Evolutionary conservation across 208 protist genomes (phyloP).

Genomic region (Trypanosoma lewisi): DNA sequence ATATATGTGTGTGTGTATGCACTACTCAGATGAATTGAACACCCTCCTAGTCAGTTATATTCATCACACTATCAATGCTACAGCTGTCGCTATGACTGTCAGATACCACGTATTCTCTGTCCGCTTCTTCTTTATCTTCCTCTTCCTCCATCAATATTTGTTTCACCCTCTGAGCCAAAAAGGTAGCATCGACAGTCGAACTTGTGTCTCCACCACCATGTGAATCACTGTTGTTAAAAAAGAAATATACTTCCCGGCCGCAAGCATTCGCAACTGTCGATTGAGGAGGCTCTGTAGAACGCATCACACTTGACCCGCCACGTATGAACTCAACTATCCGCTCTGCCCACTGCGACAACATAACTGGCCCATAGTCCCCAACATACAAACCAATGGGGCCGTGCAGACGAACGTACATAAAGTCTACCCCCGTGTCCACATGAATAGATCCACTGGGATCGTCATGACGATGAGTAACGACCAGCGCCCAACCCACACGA

Average conservation of each 20-base stretch:
- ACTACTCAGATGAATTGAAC: neutral
- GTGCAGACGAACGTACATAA: conserved; percentile 77
- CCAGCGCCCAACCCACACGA: conserved; percentile 53
- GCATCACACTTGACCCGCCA: neutral
- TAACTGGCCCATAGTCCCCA: conserved; percentile 65
- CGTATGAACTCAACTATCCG: conserved; percentile 43
- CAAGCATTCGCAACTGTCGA: neutral
- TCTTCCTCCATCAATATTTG: conserved; percentile 16
- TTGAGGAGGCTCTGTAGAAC: neutral
- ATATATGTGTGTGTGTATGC: no score
- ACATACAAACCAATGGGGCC: conserved; percentile 43
- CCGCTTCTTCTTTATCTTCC: neutral
- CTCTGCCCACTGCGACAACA: conserved; percentile 64
- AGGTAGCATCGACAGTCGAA: conserved; percentile 74
- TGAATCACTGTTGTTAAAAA: conserved; percentile 84
- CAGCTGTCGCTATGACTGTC: conserved; percentile 18
- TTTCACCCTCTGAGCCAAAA: conserved; percentile 41
- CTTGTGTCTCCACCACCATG: conserved; percentile 60
- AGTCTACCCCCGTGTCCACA: conserved; percentile 56
- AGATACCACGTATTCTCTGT: neutral
- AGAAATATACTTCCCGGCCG: conserved; percentile 62
- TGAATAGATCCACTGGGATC: conserved; percentile 41
- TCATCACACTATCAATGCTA: neutral
- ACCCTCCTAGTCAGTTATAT: conserved; percentile 10
- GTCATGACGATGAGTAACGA: conserved; percentile 64